Base-by-base conservation (phyloP, 2,329 filamentous ascomycete genomes). In the Curvularia hawaiiensis region DNA sequence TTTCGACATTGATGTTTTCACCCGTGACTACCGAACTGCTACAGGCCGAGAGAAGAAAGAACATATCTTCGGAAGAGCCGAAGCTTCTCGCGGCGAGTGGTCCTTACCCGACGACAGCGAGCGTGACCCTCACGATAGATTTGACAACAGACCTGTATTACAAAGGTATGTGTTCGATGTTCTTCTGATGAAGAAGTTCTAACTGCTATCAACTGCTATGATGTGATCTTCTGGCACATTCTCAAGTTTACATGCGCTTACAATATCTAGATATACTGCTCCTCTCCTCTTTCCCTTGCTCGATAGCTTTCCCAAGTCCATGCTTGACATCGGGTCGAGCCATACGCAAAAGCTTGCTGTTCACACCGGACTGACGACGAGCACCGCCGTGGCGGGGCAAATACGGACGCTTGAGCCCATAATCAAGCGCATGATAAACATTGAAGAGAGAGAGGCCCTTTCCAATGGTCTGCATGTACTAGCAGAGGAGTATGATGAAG, bases 401-500 rank as follows among this genome's bases (percentile, higher is more conserved):
- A 80, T 97, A 45, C 89, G 88, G 70, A 75, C 78, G 2, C 77
- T 96, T 28, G 86, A 90, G 64, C 79, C 82, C 22, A 81, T 89
- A 12, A 87, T 90, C 60, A 83, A 68, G 66, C 84, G 88, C 60
- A 82, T 85, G 11, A 81, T 93, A 16, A 81, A 82, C 0, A 67
- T 94, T 3, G 91, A 96, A 58, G 93, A 98, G 70, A 84, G 94
- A 41, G 95, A 99, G 77, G 82, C 82, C 2, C 80, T 98, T n/a
- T 85, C 87, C 45, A 95, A 96, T 70, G 88, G 90, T 12, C 80
- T 99, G 39, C 87, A 90, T 24, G 89, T 90, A 58, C 88, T 98
- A 68, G 89, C 90, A 1, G 93, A 97, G 70, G 90, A 90, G 58
- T 98, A 97, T 74, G 88, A 91, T 65, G 91, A 95, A 60, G 92